Evolutionary conservation across 2,329 filamentous ascomycete genomes (phyloP).

Genomic region (Ophiostoma novo-ulmi): DNA sequence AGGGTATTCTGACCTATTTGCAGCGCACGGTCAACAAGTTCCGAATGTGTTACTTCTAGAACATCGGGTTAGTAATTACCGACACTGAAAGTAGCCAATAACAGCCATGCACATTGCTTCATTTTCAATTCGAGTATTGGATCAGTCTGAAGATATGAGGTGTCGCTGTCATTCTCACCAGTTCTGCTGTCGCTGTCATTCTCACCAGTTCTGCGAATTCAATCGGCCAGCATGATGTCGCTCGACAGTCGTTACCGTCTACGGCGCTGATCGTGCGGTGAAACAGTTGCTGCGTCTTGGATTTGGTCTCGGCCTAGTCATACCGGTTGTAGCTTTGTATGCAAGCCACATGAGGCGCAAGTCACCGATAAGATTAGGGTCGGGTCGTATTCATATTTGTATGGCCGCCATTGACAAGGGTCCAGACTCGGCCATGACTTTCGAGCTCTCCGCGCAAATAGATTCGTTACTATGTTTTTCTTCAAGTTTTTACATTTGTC

Average conservation of each 20-base stretch:
- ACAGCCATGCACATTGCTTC: neutral
- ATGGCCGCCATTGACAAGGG: neutral
- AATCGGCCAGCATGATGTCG: neutral
- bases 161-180: neutral
- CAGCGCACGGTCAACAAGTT: neutral
- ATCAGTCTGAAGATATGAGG: neutral
- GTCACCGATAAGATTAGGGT: neutral
- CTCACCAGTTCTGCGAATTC: neutral
- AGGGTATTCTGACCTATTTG: neutral
- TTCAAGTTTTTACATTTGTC: neutral
- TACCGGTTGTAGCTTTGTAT: neutral
- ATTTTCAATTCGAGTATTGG: neutral
- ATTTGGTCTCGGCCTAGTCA: neutral
- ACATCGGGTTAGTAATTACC: neutral
- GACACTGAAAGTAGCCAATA: neutral
- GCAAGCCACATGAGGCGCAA: conserved; percentile 7
- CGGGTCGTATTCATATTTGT: neutral
- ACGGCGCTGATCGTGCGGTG: neutral
- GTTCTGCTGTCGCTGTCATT: neutral
- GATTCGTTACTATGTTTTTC: neutral
- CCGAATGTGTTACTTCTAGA: neutral
- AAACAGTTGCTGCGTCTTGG: neutral
- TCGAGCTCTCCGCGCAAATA: neutral
- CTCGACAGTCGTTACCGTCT: neutral
- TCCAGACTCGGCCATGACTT: neutral